phyloP scores from a whole-genome alignment of 768 basidiomycete species.

The Kwoniella heveanensis region DNA sequence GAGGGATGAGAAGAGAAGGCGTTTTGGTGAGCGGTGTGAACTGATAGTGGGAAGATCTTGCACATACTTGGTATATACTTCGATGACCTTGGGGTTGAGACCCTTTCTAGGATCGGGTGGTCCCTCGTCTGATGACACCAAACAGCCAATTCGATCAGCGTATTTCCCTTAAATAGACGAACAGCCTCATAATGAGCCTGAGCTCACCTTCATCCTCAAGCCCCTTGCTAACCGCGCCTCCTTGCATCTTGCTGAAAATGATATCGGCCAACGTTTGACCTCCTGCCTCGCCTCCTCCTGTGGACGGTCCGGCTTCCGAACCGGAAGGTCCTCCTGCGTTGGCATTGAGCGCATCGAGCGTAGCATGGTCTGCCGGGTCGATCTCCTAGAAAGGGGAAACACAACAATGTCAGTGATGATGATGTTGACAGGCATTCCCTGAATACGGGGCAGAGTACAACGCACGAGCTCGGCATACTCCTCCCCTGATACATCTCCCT shows the following conservation, averaged over 20 bases:
- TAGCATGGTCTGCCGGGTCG: constrained; percentile 82
- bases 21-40: background rate
- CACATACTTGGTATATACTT: constrained; percentile 85
- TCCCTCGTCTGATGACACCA: constrained; percentile 45
- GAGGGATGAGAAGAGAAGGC: background rate
- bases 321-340: constrained; percentile 1
- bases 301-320: constrained; percentile 19
- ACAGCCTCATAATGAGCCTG: no score
- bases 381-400: no score
- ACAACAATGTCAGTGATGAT: no score
- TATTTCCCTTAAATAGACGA: no score
- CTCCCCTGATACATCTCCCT: constrained; percentile 50
- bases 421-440: no score
- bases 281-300: constrained; percentile 28
- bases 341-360: constrained; percentile 65
- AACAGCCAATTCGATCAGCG: no score
- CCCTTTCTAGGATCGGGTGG: constrained; percentile 77
- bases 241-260: constrained; percentile 91
- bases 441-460: constrained; percentile 4
- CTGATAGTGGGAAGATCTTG: background rate
- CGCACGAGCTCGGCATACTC: constrained; percentile 60
- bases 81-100: constrained; percentile 86
- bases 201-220: constrained; percentile 45
- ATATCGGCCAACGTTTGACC: constrained; percentile 80
- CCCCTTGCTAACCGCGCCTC: constrained; percentile 61